Conservation (phyloP, 129 eudicot species). For the Flaveria trinervia region DNA sequence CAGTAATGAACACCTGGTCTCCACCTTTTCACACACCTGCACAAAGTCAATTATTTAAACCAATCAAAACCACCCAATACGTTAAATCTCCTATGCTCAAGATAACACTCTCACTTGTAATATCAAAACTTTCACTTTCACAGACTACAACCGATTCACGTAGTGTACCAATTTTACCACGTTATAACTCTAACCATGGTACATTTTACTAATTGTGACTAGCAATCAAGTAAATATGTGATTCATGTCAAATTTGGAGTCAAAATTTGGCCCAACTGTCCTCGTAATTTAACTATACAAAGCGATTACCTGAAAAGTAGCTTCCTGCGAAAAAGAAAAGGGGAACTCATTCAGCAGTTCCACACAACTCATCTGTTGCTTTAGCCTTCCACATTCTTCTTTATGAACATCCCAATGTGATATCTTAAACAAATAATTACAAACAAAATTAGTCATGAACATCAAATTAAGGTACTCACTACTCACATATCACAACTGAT, state of each 20-base stretch:
- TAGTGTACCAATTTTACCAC: not conserved
- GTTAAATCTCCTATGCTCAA: not conserved
- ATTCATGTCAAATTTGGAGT: constrained; percentile 1
- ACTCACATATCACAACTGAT: not conserved
- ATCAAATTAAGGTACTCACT: constrained; percentile 14
- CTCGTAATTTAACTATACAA: constrained; percentile 10
- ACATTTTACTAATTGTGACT: not conserved
- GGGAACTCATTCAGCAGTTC: constrained; percentile 56
- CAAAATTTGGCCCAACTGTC: not conserved
- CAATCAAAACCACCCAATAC: not conserved
- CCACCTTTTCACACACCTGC: constrained; percentile 47
- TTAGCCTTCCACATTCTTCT: constrained; percentile 69
- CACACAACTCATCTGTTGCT: constrained; percentile 54
- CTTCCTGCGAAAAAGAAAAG: constrained; percentile 55
- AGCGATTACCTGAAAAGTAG: constrained; percentile 46
- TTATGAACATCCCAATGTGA: constrained; percentile 72
- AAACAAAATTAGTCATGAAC: constrained; percentile 31
- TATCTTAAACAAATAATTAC: constrained; percentile 35
- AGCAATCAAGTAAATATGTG: not conserved
- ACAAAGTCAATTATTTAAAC: constrained; percentile 18
- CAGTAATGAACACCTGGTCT: constrained; percentile 68
- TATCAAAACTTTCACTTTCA: not conserved
- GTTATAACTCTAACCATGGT: not conserved
- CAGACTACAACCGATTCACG: not conserved
- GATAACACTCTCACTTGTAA: not conserved